Base-by-base conservation (phyloP, 2,329 filamentous ascomycete species). In the Aaosphaeria pasadenensis region DNA sequence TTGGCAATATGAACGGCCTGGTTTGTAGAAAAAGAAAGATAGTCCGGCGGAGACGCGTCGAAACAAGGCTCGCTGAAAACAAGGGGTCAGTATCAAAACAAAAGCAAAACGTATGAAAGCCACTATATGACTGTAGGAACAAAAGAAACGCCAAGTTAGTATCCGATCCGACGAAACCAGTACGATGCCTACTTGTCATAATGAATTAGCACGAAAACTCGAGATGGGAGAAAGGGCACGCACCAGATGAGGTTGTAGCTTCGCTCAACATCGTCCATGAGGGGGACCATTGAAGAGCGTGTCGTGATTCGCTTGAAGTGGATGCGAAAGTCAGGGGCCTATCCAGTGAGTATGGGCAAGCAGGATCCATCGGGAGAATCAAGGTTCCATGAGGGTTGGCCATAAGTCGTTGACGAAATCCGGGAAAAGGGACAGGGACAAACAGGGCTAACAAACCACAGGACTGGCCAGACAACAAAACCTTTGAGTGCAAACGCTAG, bases 91-190 rank as follows among this genome's bases (percentile, higher is more conserved):
- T 71, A 47, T 50, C 56, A 49, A 59, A 58, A 61, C 57, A 52
- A 42, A 52, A 44, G 45, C 41, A 46, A 36, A 43, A 50, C 30
- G 9, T 30, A 56, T 47, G 48, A 49, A 53, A 57, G 45, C 57
- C 51, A 53, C 51, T 42, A 43, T 6, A 52, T 45, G 46, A 59
- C 50, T 45, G 44, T 17, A 48, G 48, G 55, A 56, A 53, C 57
- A 64, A 64, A 40, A 56, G 61, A 65, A 69, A 55, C 60, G 66
- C 65, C 66, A 62, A 60, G 60, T 71, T 70, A 71, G 68, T 69
- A 60, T 33, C 41, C 40, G 39, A 38, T 11, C 28, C 28, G 28
- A 40, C 44, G 30, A 44, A 42, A 11, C 17, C 50, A 52, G 47
- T 43, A 46, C 30, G 29, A 42, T 46, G 36, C 43, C 54, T 57